Conservation (phyloP, 352 stramenopile species). For the Phytophthora vignae region DNA sequence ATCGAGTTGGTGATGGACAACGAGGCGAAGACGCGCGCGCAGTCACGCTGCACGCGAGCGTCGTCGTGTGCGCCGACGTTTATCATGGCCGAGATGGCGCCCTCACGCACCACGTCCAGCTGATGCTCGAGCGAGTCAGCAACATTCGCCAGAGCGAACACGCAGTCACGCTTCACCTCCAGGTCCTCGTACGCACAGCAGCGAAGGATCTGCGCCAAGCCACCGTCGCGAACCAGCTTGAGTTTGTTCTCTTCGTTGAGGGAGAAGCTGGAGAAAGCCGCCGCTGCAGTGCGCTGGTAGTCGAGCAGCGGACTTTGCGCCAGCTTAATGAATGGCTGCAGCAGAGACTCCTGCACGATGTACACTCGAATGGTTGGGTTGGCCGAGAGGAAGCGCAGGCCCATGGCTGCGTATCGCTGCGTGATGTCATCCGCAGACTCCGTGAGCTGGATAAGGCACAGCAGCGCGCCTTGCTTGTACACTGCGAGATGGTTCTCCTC, state of each 20-base stretch:
- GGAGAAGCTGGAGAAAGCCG: constrained; percentile 93
- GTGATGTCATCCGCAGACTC: constrained; percentile 91
- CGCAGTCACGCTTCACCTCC: constrained; percentile 92
- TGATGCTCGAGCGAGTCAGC: constrained; percentile 92
- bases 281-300: constrained; percentile 93
- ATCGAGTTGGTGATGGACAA: constrained; percentile 90
- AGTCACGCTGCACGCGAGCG: constrained; percentile 94
- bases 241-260: constrained; percentile 95
- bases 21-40: constrained; percentile 90
- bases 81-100: constrained; percentile 83
- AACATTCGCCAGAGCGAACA: constrained; percentile 96
- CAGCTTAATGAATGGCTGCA: constrained; percentile 93
- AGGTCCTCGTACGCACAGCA: constrained; percentile 93
- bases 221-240: constrained; percentile 94
- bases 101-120: constrained; percentile 89
- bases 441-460: constrained; percentile 91
- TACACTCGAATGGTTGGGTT: constrained; percentile 94
- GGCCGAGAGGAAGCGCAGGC: constrained; percentile 93
- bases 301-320: constrained; percentile 91
- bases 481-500: constrained; percentile 94
- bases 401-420: constrained; percentile 96
- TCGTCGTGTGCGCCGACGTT: constrained; percentile 83
- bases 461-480: constrained; percentile 93
- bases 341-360: constrained; percentile 91
- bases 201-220: constrained; percentile 89